Evolutionary conservation across 176 grass and related monocot genomes (phyloP), one percentile per base, ranked within the genome.

Genomic region (Oryza punctata): DNA sequence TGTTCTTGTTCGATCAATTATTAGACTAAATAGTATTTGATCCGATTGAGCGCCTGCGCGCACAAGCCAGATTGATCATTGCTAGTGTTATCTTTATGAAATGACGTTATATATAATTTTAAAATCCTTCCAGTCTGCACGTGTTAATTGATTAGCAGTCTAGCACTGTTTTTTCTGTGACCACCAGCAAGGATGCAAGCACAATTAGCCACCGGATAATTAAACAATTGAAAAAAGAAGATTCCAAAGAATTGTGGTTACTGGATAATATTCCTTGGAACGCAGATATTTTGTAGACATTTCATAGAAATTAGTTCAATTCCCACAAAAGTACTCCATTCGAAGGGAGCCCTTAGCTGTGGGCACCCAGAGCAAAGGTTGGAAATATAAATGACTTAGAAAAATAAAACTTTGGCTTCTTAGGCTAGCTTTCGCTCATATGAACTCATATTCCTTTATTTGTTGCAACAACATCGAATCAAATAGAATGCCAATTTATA

Each of bases 1-100:
- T 50, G 30, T 59, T 69, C 64, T 21, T 52, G 67, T 70, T 85
- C 65, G n/a, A 77, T 69, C 73, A 69, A 84, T 69, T 77, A 84
- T 84, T 69, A 26, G 44, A 18, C 29, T 18, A 54, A 14, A 57
- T 57, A 69, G 66, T 75, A 24, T 11, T 61, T 13, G 59, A 27
- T 76, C 29, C n/a, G 35, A 37, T 37, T 6, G 29, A 38, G 61
- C n/a, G 75, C 4, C 1, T 41, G 9, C 40, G 10, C 40, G 9
- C 40, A 41, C 40, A 41, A 64, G 18, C 10, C 67, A 12, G 67
- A 29, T 43, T 12, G 29, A 72, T 44, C 49, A 11, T 82, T 28
- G 32, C 5, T 81, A 21, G 9, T 60, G 40, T 41, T 24, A 24
- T 24, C 18, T 81, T 70, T 70, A 5, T 27, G 65, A 59, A 61